Conservation (phyloP, 352 stramenopile species). For the Phytophthora sp. region DNA sequence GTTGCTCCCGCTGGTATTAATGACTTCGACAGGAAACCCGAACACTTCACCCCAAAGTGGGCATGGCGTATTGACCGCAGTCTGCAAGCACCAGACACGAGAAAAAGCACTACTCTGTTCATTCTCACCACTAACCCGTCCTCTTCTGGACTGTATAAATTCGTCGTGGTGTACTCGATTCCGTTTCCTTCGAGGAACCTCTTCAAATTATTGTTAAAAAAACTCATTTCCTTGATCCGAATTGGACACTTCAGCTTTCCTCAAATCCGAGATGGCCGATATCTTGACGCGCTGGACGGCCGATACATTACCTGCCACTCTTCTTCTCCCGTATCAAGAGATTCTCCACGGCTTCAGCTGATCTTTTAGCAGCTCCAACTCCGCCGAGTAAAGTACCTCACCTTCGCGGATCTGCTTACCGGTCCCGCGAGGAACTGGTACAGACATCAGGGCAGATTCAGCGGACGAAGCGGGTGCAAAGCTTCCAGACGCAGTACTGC, state of each 20-base stretch:
- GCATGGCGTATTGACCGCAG: not conserved
- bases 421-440: no score
- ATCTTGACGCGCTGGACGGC: no score
- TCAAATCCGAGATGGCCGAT: no score
- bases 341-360: no score
- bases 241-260: not conserved
- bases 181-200: not conserved
- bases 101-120: conserved; percentile 3
- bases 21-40: not conserved
- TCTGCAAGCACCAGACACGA: not conserved
- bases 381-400: no score
- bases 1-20: not conserved
- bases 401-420: no score
- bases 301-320: no score
- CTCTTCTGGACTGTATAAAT: conserved; percentile 2
- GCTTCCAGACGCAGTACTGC: no score
- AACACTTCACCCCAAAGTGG: conserved; percentile 7
- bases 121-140: conserved; percentile 13
- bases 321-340: no score
- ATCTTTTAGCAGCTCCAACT: no score
- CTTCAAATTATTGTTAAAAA: conserved; percentile 1
- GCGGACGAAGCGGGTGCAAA: no score
- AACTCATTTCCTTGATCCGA: conserved; percentile 8
- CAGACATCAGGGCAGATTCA: no score
- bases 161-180: conserved; percentile 6